Evolutionary conservation across 495 filamentous ascomycete species (phyloP), one percentile per base, ranked within the genome.

Genomic region (Xylaria grammica): DNA sequence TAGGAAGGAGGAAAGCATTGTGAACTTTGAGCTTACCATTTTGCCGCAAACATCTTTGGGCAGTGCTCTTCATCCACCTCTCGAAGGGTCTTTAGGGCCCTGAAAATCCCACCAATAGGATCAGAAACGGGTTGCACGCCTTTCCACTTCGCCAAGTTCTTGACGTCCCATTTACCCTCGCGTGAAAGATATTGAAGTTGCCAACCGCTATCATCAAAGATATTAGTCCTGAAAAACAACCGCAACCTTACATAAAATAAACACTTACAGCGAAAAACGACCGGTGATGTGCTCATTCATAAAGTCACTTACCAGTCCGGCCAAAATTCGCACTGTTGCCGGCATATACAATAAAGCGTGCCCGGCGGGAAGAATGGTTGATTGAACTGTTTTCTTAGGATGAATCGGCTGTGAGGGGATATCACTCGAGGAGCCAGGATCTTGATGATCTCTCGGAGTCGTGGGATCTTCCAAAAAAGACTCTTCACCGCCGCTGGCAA

Each of bases 131-230:
- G 89, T 9, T 77, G 74, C 0, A 96, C 89, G 30, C 86, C 85
- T 67, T 90, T 82, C 94, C 94, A 98, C 69, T 97, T 97, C 60
- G 83, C 88, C 13, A 97, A 86, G 74, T 98, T 98, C 80, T 98
- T 97, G 62, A 98, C 91, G 72, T 97, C 94, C 94, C 94, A 97
- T 78, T 98, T 98, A 13, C 94, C 93, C 60, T 91, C 91, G 3
- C 88, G 91, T 40, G 89, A 90, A 26, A 98, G 85, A 72, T 92
- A 86, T 69, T 92, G 89, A 19, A 97, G 80, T 77, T 98, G 94
- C 94, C 94, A 98, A 17, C 89, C 91, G 5, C 71, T 74, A 54
- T 53, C 50, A n/a, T 5, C 11, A 19, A 52, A 22, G 30, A 58
- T 24, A 34, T 67, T 65, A 69, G 49, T 24, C 9, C 2, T 36